Evolutionary conservation across 495 filamentous ascomycete genomes (phyloP), one percentile per base, ranked within the genome.

Genomic region (Penicillium herquei): DNA sequence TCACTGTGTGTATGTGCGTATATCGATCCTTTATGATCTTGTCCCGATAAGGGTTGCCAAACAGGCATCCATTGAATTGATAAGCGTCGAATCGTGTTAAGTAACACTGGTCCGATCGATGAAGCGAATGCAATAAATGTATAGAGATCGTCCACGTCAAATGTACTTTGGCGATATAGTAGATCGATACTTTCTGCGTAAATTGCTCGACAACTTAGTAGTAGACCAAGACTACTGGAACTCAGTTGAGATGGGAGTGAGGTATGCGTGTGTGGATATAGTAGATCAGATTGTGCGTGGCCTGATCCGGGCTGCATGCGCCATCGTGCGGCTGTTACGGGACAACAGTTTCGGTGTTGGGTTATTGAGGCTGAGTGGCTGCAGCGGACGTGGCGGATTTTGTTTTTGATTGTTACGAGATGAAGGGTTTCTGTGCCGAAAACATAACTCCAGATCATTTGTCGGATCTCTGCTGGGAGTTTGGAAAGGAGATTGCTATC

Each of bases 381-480:
- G 59, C 74, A 77, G 42, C 70, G 66, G 6, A 77, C 70, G 49
- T 77, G 74, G 10, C 69, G 67, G 55, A 77, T 68, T 51, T 75
- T 73, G 44, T 71, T 60, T 51, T 73, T 74, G 34, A 77, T 43
- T 39, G 72, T 69, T 45, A 77, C 74, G 31, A 76, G 65, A 51
- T 75, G 74, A 9, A 77, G 57, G 44, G 66, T 71, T 12, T 71
- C 65, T 45, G 75, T 65, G 57, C 71, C 71, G 52, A 83, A 77
- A 58, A 81, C 76, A 51, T 82, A 78, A 13, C 65, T 61, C 65
- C 80, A 84, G 37, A 84, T 84, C 50, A 81, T 74, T 26, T 80
- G 64, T 12, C 83, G 78, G 51, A 86, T 72, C 64, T 86, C 83
- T 7, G 72, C 62, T 1, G 83, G 83, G 0, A 82, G 65, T 40